Evolutionary conservation across 306 rosid genomes (phyloP).

Genomic region (Psophocarpus tetragonolobus): DNA sequence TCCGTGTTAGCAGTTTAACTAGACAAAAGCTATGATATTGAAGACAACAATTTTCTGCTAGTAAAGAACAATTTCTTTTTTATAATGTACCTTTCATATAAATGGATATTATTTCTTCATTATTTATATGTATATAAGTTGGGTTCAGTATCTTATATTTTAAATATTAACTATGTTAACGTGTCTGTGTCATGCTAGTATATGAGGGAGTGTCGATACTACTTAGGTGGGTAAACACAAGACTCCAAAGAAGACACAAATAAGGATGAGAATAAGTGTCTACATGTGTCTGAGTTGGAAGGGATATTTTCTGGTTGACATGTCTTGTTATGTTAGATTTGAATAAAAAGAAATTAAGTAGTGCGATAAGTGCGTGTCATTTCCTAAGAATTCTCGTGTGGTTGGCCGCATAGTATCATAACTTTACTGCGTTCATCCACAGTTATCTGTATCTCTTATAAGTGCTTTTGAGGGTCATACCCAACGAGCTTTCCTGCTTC

Average conservation of each 20-base stretch:
- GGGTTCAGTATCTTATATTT: too few relatives aligned
- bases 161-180: too few relatives aligned
- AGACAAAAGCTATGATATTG: background rate
- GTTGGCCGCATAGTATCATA: background rate
- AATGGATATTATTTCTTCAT: background rate
- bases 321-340: conserved; percentile 15
- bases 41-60: background rate
- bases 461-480: too few relatives aligned
- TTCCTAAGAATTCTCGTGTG: background rate
- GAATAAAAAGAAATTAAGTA: conserved; percentile 25
- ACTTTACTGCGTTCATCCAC: conserved; percentile 41
- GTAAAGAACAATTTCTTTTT: background rate
- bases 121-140: background rate
- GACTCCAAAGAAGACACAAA: too few relatives aligned
- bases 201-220: too few relatives aligned
- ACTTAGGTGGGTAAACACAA: too few relatives aligned
- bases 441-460: conserved; percentile 10
- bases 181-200: too few relatives aligned
- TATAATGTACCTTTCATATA: background rate
- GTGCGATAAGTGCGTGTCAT: conserved; percentile 46
- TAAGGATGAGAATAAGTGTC: conserved; percentile 25
- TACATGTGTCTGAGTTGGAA: conserved; percentile 40
- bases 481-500: background rate
- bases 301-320: conserved; percentile 33
- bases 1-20: too few relatives aligned